Evolutionary conservation across 1,284 basidiomycete genomes (phyloP), one percentile per base, ranked within the genome.

Genomic region (Ustilago bromivora): DNA sequence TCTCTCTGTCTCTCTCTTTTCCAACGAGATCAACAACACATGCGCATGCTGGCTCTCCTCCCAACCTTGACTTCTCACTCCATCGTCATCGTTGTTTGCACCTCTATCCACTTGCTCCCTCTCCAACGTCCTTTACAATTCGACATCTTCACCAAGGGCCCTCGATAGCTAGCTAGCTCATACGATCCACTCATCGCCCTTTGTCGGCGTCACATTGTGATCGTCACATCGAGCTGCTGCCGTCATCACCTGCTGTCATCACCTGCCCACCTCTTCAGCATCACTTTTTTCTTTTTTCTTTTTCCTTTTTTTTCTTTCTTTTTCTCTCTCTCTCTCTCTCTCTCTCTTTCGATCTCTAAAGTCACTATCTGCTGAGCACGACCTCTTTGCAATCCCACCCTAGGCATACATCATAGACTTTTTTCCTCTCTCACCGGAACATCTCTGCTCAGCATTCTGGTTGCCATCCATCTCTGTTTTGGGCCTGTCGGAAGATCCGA

Each of bases 41-140:
- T 10, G 31, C 32, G 19, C 43, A 38, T 15, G 13, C 28, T 23
- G 10, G n/a, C 47, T 32, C 19, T 23, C 17, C 23, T 46, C 38
- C n/a, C 49, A 12, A n/a, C 46, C 19, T 41, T 23, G 13, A 19
- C 31, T 38, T 54, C 32, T 31, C 10, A 32, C 36, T 52, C 36
- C 53, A 51, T 35, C 47, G 31, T 23, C 57, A 36, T 19, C 15
- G 9, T 41, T 28, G 32, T 34, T 17, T 57, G n/a, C 46, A 19
- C 28, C 36, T 43, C 28, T 23, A 23, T 41, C 54, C 13, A 41
- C 36, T 40, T 56, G 54, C 54, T 56, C 10, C 38, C 40, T 56
- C 54, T 56, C 54, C 23, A 34, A 34, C 52, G 35, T 31, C 8
- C 35, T 10, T 54, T 17, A 54, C 52, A 19, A 51, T 17, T 31